Evolutionary conservation across 139 green algal genomes (phyloP).

Genomic region (Axilococcus clingmanii): DNA sequence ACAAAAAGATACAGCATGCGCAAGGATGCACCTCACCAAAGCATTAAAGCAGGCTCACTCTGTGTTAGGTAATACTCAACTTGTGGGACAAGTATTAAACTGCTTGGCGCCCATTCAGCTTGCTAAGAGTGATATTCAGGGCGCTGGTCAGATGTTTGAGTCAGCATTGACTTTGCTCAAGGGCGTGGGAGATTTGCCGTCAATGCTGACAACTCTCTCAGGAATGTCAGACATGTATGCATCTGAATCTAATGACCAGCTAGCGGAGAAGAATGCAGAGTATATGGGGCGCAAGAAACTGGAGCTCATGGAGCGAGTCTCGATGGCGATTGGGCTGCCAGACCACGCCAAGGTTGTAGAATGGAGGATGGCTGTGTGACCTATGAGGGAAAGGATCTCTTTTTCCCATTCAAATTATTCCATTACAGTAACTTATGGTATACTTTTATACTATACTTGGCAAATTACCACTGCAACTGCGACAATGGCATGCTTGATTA

Average conservation of each 20-base stretch:
- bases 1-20: slow-evolving; percentile 3
- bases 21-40: slow-evolving; percentile 16
- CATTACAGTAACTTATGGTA: too few relatives aligned
- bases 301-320: slow-evolving; percentile 5
- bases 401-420: too few relatives aligned
- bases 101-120: slow-evolving; percentile 21
- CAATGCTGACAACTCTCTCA: slow-evolving; percentile 4
- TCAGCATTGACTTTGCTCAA: slow-evolving; percentile 16
- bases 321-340: background rate
- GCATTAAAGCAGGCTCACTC: slow-evolving; percentile 20
- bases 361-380: too few relatives aligned
- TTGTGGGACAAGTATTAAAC: slow-evolving; percentile 23
- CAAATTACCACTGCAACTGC: too few relatives aligned
- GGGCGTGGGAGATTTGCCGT: slow-evolving; percentile 11
- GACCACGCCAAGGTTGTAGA: background rate
- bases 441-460: too few relatives aligned
- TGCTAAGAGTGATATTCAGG: slow-evolving; percentile 5
- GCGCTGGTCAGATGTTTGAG: slow-evolving; percentile 19
- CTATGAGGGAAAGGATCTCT: too few relatives aligned
- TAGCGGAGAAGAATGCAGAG: background rate
- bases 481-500: too few relatives aligned
- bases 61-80: slow-evolving; percentile 17
- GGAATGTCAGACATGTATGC: slow-evolving; percentile 7
- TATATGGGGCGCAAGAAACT: slow-evolving; percentile 13
- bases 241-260: background rate